These are phyloP conservation scores for Fusarium caatingaense DNA, from an alignment of 2,329 filamentous ascomycete species.

Conservation along the genomic window DNA sequence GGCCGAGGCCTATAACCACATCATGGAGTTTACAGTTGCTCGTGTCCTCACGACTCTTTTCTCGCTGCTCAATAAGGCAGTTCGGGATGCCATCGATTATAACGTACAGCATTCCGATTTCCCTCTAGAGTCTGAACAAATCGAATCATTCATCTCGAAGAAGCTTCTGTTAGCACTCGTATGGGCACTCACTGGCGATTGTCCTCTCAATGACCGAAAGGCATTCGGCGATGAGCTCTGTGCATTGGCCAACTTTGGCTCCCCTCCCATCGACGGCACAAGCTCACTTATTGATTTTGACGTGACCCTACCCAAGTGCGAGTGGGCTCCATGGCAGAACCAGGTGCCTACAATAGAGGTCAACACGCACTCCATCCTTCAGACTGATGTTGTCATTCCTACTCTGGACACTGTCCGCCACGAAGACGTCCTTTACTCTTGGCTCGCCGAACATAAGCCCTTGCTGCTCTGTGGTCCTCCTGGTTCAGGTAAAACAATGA, in stretches of 20 bases:
- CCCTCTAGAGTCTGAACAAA: slow-evolving; percentile 87
- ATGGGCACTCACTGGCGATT: slow-evolving; percentile 97
- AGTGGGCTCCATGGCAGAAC: slow-evolving; percentile 94
- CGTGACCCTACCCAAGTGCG: slow-evolving; percentile 83
- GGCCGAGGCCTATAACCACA: slow-evolving; percentile 86
- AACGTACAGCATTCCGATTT: slow-evolving; percentile 96
- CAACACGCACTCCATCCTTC: slow-evolving; percentile 97
- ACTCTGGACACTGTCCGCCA: slow-evolving; percentile 97
- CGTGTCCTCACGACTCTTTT: slow-evolving; percentile 93
- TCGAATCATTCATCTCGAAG: slow-evolving; percentile 91
- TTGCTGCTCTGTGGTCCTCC: slow-evolving; percentile 95
- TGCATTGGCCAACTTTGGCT: slow-evolving; percentile 85
- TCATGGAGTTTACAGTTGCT: slow-evolving; percentile 97
- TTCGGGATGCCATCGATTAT: slow-evolving; percentile 93
- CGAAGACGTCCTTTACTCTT: slow-evolving; percentile 99
- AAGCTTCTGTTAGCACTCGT: slow-evolving; percentile 92
- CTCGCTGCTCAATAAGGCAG: slow-evolving; percentile 93
- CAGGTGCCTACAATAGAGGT: slow-evolving; percentile 95
- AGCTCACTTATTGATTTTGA: slow-evolving; percentile 97
- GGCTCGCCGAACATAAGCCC: slow-evolving; percentile 98
- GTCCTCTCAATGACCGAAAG: slow-evolving; percentile 88
- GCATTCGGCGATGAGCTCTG: slow-evolving; percentile 87
- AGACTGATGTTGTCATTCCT: slow-evolving; percentile 98
- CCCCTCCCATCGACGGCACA: slow-evolving; percentile 80
- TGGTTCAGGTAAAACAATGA: slow-evolving; percentile 99